Conservation (phyloP, 2,329 filamentous ascomycete species). For the Pyrenochaeta sp. region DNA sequence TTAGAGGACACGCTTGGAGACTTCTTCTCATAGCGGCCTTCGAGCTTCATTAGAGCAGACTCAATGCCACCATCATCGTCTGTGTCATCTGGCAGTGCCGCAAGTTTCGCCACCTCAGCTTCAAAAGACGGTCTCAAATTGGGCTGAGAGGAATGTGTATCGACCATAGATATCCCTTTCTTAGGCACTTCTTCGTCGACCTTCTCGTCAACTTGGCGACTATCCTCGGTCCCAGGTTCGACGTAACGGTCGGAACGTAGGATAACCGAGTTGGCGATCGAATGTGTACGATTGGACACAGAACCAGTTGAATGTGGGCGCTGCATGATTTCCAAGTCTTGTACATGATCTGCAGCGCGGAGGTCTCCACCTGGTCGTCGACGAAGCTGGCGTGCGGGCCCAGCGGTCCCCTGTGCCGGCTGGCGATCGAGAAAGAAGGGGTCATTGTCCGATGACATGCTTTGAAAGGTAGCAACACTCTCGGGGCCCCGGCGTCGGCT, state of each 20-base stretch:
- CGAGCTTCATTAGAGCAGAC: conserved; percentile 88
- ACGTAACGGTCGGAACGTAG: conserved; percentile 42
- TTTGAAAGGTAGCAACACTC: conserved; percentile 66
- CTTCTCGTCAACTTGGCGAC: conserved; percentile 14
- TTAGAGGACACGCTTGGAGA: conserved; percentile 37
- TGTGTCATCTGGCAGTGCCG: conserved; percentile 86
- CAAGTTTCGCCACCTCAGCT: conserved; percentile 84
- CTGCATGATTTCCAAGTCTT: conserved; percentile 53
- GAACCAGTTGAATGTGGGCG: conserved; percentile 60
- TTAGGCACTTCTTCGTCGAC: conserved; percentile 22
- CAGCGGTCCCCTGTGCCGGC: conserved; percentile 27
- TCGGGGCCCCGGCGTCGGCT: conserved; percentile 60
- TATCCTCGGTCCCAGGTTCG: conserved; percentile 21
- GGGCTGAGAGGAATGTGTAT: conserved; percentile 65
- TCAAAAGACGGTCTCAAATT: conserved; percentile 78
- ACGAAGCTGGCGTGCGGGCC: conserved; percentile 52
- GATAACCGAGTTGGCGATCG: conserved; percentile 50
- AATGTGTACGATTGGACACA: conserved; percentile 55
- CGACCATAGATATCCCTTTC: conserved; percentile 53
- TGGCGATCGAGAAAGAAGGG: conserved; percentile 50
- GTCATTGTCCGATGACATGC: conserved; percentile 53
- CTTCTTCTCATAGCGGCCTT: conserved; percentile 78
- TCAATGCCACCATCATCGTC: conserved; percentile 83
- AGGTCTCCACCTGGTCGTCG: conserved; percentile 60
- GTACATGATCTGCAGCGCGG: conserved; percentile 56